phyloP scores from a whole-genome alignment of 371 early-diverging fungal species.

The Apophysomyces variabilis region DNA sequence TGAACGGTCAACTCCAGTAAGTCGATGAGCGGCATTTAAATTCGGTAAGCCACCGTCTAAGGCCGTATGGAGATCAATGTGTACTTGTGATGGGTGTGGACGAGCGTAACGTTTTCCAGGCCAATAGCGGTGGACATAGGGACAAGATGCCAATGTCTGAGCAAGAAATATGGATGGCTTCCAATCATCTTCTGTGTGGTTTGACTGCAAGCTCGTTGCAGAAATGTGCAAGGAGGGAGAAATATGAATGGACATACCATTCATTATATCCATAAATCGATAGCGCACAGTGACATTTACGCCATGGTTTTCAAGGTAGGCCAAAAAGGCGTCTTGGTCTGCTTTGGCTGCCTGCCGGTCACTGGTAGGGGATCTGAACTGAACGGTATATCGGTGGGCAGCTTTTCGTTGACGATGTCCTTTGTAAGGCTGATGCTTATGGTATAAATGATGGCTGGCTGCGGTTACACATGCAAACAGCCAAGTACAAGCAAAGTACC shows the following conservation, averaged over 20 bases:
- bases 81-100: conserved; percentile 8
- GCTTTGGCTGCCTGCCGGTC: conserved; percentile 12
- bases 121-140: conserved; percentile 23
- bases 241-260: conserved; percentile 25
- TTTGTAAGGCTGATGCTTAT: neutral
- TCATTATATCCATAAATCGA: conserved; percentile 21
- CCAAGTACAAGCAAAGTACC: neutral
- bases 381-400: conserved; percentile 22
- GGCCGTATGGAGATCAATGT: neutral
- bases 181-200: neutral
- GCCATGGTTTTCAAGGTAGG: conserved; percentile 16
- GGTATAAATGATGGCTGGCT: neutral
- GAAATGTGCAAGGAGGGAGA: conserved; percentile 1
- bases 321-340: conserved; percentile 23
- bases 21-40: conserved; percentile 19
- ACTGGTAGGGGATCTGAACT: conserved; percentile 19
- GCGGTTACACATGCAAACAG: neutral
- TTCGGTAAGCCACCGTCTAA: conserved; percentile 16
- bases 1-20: conserved; percentile 21
- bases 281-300: conserved; percentile 25
- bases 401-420: conserved; percentile 13
- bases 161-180: conserved; percentile 23
- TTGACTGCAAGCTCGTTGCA: neutral
- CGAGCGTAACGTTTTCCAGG: conserved; percentile 22
- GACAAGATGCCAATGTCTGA: conserved; percentile 16